A percentile compares a stretch with the other conserved stretches of the same genome.
Evolutionary conservation across 495 filamentous ascomycete genomes (phyloP).

Genomic region (Trichocladium uniseriatum): DNA sequence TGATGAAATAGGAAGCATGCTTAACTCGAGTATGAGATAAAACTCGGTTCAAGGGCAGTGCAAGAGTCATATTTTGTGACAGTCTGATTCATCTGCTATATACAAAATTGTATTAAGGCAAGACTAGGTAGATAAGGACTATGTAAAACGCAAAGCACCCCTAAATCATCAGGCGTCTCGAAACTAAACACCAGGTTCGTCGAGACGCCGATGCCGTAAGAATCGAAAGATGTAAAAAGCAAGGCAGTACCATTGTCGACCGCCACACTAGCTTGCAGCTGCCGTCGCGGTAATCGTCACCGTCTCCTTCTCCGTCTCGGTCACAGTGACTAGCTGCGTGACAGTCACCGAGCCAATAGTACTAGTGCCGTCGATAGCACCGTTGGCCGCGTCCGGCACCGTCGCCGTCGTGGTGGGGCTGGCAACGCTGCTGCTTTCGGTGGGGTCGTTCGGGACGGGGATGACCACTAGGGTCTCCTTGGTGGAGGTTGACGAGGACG

Average conservation of each 20-base stretch:
- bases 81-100: too few species aligned
- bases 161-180: too few species aligned
- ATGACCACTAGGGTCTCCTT: not conserved
- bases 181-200: too few species aligned
- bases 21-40: too few species aligned
- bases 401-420: not conserved
- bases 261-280: not conserved
- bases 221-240: not conserved
- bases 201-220: too few species aligned
- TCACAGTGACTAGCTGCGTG: not conserved
- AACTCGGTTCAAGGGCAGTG: too few species aligned
- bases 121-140: too few species aligned
- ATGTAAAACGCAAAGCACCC: too few species aligned
- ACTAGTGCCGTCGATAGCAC: not conserved
- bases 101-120: too few species aligned
- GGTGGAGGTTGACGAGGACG: not conserved
- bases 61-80: too few species aligned
- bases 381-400: not conserved
- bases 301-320: conserved; percentile 8
- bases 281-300: conserved; percentile 11
- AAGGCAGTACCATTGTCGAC: not conserved
- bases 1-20: too few species aligned
- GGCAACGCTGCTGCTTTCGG: not conserved
- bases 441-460: not conserved
- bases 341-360: conserved; percentile 2